These are phyloP conservation scores for Ophiostoma perfectum DNA, from an alignment of 2,329 filamentous ascomycete genomes.

Conservation along the genomic window DNA sequence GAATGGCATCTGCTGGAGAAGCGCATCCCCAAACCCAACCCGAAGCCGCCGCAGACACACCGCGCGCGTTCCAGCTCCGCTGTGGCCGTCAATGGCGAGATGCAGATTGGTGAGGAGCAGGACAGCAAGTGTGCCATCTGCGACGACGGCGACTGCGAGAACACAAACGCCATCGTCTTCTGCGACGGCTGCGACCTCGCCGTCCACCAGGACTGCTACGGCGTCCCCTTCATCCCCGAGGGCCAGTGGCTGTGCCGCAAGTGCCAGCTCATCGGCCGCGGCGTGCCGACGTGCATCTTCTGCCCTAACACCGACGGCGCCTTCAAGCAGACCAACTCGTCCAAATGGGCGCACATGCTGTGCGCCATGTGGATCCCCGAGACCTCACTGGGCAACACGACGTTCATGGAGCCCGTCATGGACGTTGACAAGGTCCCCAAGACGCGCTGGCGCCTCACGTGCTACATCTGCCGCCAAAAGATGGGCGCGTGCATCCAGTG, in stretches of 20 bases:
- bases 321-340: slow-evolving; percentile 95
- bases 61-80: slow-evolving; percentile 88
- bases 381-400: slow-evolving; percentile 89
- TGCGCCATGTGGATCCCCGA: slow-evolving; percentile 99
- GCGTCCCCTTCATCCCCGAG: slow-evolving; percentile 96
- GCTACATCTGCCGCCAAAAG: slow-evolving; percentile 93
- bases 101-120: slow-evolving; percentile 78
- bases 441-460: slow-evolving; percentile 85
- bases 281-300: slow-evolving; percentile 93
- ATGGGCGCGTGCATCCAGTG: slow-evolving; percentile 99
- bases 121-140: slow-evolving; percentile 97
- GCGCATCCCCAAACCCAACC: slow-evolving; percentile 92
- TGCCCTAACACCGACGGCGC: slow-evolving; percentile 96
- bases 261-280: slow-evolving; percentile 89
- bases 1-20: slow-evolving; percentile 97
- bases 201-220: slow-evolving; percentile 98
- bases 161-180: slow-evolving; percentile 98
- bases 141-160: slow-evolving; percentile 98
- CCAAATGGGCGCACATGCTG: slow-evolving; percentile 93
- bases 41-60: slow-evolving; percentile 91
- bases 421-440: slow-evolving; percentile 97
- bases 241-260: slow-evolving; percentile 97
- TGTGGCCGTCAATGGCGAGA: slow-evolving; percentile 91
- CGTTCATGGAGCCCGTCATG: slow-evolving; percentile 97
- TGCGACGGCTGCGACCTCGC: slow-evolving; percentile 97